Evolutionary conservation across 768 basidiomycete species (phyloP).

Genomic region (Suillus lakei): DNA sequence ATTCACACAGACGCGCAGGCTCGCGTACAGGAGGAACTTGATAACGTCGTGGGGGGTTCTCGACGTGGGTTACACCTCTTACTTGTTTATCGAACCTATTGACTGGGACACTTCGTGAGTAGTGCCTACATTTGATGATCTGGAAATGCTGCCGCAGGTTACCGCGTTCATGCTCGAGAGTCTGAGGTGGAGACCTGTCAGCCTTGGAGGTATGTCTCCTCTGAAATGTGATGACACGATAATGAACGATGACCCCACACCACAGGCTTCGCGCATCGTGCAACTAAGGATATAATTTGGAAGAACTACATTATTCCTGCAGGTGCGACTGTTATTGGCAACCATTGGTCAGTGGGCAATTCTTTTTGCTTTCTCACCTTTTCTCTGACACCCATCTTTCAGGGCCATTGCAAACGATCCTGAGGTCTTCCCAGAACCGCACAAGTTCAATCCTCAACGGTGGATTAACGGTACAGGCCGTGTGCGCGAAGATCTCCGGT

Average conservation of each 20-base stretch:
- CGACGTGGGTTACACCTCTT: slow-evolving; percentile 18
- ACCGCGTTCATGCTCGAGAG: slow-evolving; percentile 42
- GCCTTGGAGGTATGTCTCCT: slow-evolving; percentile 26
- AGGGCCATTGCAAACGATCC: slow-evolving; percentile 57
- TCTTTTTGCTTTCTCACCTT: not conserved
- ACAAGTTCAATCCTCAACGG: slow-evolving; percentile 56
- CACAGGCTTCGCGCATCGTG: slow-evolving; percentile 61
- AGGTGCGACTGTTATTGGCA: slow-evolving; percentile 42
- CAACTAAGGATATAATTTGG: slow-evolving; percentile 58
- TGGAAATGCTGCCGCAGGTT: slow-evolving; percentile 38
- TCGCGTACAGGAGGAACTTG: slow-evolving; percentile 57
- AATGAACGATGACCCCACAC: slow-evolving; percentile 17
- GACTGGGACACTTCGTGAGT: not conserved
- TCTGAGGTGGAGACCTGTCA: slow-evolving; percentile 44
- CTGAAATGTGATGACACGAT: not conserved
- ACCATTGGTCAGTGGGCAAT: slow-evolving; percentile 37
- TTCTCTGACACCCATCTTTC: slow-evolving; percentile 1
- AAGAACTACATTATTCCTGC: slow-evolving; percentile 44
- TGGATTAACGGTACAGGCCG: slow-evolving; percentile 44
- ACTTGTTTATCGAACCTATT: not conserved
- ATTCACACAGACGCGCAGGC: slow-evolving; percentile 53
- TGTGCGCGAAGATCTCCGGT: slow-evolving; percentile 31
- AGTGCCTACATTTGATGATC: slow-evolving; percentile 45
- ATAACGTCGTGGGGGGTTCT: slow-evolving; percentile 49
- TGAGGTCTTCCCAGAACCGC: slow-evolving; percentile 55